These are phyloP conservation scores for Cladophialophora yegresii DNA, from an alignment of 2,329 filamentous ascomycete species.

Conservation along the genomic window DNA sequence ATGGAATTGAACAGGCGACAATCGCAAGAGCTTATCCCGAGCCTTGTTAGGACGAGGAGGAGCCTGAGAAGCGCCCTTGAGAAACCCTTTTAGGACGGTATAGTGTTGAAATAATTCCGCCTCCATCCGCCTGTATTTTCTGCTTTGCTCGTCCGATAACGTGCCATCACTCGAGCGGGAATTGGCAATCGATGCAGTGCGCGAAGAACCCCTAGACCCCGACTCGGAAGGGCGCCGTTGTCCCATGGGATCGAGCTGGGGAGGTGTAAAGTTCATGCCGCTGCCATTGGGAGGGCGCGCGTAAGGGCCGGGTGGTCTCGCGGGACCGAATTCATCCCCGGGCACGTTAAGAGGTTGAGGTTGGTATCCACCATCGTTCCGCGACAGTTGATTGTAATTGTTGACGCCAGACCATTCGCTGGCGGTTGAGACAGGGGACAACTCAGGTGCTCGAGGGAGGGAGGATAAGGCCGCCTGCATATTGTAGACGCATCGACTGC, in stretches of 20 bases:
- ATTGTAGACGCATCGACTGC: constrained; percentile 9
- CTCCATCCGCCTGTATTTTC: constrained; percentile 62
- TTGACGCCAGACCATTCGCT: constrained; percentile 77
- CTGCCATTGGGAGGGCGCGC: constrained; percentile 21
- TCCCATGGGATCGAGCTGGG: constrained; percentile 37
- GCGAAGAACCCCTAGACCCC: constrained; percentile 66
- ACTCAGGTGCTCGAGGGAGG: constrained; percentile 20
- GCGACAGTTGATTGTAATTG: constrained; percentile 60
- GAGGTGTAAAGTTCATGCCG: constrained; percentile 25
- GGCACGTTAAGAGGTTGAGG: constrained; percentile 41
- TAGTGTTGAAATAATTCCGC: constrained; percentile 79
- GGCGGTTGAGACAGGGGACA: constrained; percentile 79
- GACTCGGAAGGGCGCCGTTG: constrained; percentile 46
- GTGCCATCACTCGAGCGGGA: constrained; percentile 73
- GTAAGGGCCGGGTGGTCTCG: constrained; percentile 18
- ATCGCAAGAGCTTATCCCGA: constrained; percentile 85
- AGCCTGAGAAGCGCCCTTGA: constrained; percentile 50
- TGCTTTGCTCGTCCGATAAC: constrained; percentile 65
- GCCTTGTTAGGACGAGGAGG: constrained; percentile 70
- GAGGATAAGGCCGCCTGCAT: constrained; percentile 32
- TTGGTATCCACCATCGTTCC: constrained; percentile 50
- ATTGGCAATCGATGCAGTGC: constrained; percentile 81
- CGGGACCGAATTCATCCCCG: constrained; percentile 25
- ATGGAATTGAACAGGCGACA: constrained; percentile 91
- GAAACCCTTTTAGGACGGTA: constrained; percentile 71